A percentile compares a stretch with the other conserved stretches of the same genome.
These are phyloP conservation scores for Cystobasidiopsis lactophilus DNA, from an alignment of 768 basidiomycete species.

Conservation along the genomic window DNA sequence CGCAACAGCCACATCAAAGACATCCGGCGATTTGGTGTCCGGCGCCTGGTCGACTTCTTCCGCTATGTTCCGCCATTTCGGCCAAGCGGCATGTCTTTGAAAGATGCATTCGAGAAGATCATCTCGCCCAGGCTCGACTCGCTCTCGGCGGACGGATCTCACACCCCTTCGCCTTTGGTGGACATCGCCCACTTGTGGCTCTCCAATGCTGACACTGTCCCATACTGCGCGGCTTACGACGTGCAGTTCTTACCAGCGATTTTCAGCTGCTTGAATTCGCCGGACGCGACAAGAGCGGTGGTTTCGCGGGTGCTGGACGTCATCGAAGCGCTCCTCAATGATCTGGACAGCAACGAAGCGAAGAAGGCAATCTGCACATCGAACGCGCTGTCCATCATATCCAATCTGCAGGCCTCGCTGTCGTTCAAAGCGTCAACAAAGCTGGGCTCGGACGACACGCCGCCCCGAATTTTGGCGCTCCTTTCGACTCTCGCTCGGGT, in stretches of 20 bases:
- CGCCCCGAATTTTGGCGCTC: slow-evolving; percentile 59
- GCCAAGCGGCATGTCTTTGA: slow-evolving; percentile 49
- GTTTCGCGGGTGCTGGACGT: slow-evolving; percentile 64
- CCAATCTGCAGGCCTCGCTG: too few species aligned
- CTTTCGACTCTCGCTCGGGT: slow-evolving; percentile 59
- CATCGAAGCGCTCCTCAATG: slow-evolving; percentile 42
- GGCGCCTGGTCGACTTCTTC: slow-evolving; percentile 75
- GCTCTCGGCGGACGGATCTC: slow-evolving; percentile 67
- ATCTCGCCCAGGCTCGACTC: slow-evolving; percentile 59
- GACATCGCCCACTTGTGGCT: slow-evolving; percentile 29
- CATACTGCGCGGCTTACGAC: slow-evolving; percentile 50
- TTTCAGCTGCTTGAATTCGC: slow-evolving; percentile 56
- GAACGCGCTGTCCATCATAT: too few species aligned
- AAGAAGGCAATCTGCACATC: too few species aligned
- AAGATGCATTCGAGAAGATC: slow-evolving; percentile 41
- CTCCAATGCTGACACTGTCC: too few species aligned
- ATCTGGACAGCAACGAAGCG: too few species aligned
- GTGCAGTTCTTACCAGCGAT: slow-evolving; percentile 46
- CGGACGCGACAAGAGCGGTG: slow-evolving; percentile 69
- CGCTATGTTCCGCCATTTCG: slow-evolving; percentile 48
- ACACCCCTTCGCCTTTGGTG: slow-evolving; percentile 71
- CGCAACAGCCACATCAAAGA: slow-evolving; percentile 28
- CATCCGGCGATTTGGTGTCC: slow-evolving; percentile 74
- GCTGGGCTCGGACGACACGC: too few species aligned
- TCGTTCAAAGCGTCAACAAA: too few species aligned